Base-by-base conservation (phyloP, 371 early-diverging fungal genomes). In the Rhizopus arrhizus region DNA sequence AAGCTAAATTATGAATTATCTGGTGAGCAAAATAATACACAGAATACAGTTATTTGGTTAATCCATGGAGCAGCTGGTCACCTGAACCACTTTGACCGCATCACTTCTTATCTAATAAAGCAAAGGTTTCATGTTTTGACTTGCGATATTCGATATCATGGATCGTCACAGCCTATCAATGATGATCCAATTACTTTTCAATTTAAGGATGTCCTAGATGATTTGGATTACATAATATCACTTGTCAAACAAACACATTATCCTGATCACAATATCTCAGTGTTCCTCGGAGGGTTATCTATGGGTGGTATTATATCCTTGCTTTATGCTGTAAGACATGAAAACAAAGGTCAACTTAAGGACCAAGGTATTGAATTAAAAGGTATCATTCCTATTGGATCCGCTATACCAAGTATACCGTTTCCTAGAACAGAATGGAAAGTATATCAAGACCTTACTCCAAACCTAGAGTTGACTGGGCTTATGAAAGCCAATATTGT, bases 1-100 rank as follows among this genome's bases (percentile, higher is more conserved):
- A 41, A 3, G 13, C 16, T 31, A 7, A 7, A 65, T 47, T 65
- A 59, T 15, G 4, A 59, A 40, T 22, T 68, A n/a, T 22, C 49
- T 35, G 68, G 68, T 22, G 31, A 53, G 10, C 16, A 57, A 31
- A 63, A 64, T 33, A 16, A 16, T 15, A 5, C 6, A 13, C 29
- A 41, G 1, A 42, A 16, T 10, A 57, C 68, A 0, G 45, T 68
- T 12, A 49, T 68, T 29, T 60, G 49, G 36, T 42, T 79, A 6
- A 41, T 73, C 13, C 80, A 76, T 56, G 80, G 80, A 2, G 71
- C 77, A 32, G 75, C 74, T 33, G 75, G 77, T 3, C 73, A 74
- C 34, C 62, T 73, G 16, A 35, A 56, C n/a, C 72, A 70, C 16
- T 74, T 64, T 54, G 64, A 73, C 15, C 33, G 36, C 22, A 49